Conservation (phyloP, 208 protist genomes). For the Tritrichomonas musculus region DNA sequence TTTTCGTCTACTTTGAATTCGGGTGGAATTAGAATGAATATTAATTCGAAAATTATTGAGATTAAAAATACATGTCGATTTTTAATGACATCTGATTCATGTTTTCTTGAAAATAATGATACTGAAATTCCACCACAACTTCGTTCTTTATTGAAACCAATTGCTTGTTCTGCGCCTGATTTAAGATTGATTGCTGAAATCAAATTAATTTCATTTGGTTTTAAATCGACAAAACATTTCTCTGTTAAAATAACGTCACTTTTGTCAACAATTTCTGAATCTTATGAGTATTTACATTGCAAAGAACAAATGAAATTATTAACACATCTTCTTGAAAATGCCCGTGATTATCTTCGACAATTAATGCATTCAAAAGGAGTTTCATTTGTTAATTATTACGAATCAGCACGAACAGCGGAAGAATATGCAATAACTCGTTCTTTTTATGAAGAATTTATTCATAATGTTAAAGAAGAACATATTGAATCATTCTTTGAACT, state of each 20-base stretch:
- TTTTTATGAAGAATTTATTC: neutral
- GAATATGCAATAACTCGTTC: neutral
- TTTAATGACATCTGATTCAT: neutral
- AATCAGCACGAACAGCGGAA: neutral
- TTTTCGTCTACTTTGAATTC: neutral
- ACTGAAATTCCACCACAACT: neutral
- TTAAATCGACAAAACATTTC: neutral
- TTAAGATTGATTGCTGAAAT: neutral
- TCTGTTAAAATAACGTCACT: neutral
- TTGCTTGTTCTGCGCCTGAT: neutral
- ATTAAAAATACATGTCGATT: neutral
- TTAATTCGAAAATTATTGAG: neutral
- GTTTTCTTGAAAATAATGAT: neutral
- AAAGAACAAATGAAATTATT: neutral
- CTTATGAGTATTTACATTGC: neutral
- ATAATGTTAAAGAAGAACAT: neutral
- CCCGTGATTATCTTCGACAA: neutral
- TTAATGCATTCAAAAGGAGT: neutral
- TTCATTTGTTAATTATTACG: constrained; percentile 31
- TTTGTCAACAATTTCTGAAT: neutral
- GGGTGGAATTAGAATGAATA: neutral
- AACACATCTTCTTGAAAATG: neutral
- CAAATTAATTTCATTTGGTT: neutral
- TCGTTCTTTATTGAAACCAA: neutral
- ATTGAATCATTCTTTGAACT: neutral